Evolutionary conservation across 176 grass and related monocot species (phyloP).

Genomic region (Triticum monococcum): DNA sequence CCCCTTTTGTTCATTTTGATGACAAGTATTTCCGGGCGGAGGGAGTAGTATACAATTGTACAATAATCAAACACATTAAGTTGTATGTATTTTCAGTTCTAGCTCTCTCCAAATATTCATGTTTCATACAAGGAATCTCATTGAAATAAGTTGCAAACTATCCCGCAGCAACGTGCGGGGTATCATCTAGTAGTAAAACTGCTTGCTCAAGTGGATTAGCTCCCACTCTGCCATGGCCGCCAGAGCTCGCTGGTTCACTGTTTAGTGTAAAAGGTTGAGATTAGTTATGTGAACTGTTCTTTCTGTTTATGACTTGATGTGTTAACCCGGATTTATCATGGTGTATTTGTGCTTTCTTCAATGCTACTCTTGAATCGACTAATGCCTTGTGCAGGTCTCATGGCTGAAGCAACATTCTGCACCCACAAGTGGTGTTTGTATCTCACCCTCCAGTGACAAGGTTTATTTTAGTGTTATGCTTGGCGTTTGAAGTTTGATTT

Average conservation of each 20-base stretch:
- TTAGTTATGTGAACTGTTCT: background rate
- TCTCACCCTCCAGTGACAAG: constrained; percentile 95
- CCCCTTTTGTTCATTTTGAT: too few species aligned
- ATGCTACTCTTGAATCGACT: constrained; percentile 7
- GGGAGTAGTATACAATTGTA: too few species aligned
- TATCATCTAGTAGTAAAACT: too few species aligned
- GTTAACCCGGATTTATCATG: background rate
- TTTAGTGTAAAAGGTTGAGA: constrained; percentile 25
- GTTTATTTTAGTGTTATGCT: constrained; percentile 39
- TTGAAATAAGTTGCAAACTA: too few species aligned
- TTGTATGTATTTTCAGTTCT: too few species aligned
- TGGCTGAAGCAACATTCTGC: constrained; percentile 99
- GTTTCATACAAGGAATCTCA: too few species aligned
- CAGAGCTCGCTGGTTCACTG: constrained; percentile 2
- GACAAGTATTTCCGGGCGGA: too few species aligned
- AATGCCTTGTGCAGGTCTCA: constrained; percentile 52
- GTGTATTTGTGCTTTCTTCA: background rate
- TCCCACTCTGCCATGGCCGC: too few species aligned
- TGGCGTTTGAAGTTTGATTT: constrained; percentile 31
- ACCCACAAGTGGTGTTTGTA: constrained; percentile 88
- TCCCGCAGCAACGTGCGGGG: too few species aligned
- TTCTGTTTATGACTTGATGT: constrained; percentile 8
- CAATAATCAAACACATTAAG: too few species aligned
- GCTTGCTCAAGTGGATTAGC: too few species aligned
- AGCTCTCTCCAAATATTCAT: too few species aligned